phyloP scores from a whole-genome alignment of 2,329 filamentous ascomycete genomes.

The Xylariomycetidae sp. region DNA sequence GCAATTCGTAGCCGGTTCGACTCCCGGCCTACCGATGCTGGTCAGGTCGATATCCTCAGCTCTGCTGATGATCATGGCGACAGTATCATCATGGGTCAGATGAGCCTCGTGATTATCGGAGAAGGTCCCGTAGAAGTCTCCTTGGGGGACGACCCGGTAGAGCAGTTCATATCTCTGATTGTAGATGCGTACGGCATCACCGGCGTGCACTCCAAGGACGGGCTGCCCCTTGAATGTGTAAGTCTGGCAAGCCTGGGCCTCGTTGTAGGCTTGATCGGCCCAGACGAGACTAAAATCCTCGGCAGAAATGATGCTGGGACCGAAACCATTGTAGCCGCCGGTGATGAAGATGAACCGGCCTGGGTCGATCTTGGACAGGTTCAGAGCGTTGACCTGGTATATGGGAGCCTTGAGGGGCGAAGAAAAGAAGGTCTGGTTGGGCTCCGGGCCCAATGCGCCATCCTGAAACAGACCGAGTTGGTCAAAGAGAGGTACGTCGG shows the following conservation, averaged over 20 bases:
- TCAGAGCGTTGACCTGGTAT: slow-evolving; percentile 9
- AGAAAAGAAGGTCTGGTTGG: slow-evolving; percentile 9
- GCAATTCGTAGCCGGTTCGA: slow-evolving; percentile 3
- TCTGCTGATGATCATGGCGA: slow-evolving; percentile 6
- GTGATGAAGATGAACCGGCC: slow-evolving; percentile 11
- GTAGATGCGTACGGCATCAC: slow-evolving; percentile 7
- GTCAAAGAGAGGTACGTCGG: slow-evolving; percentile 6
- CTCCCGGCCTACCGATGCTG: slow-evolving; percentile 2
- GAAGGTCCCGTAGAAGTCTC: neutral
- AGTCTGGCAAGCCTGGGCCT: slow-evolving; percentile 7
- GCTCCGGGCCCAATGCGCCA: slow-evolving; percentile 4
- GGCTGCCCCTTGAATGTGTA: slow-evolving; percentile 5
- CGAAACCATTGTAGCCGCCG: slow-evolving; percentile 8
- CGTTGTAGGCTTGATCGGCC: slow-evolving; percentile 6
- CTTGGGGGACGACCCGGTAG: slow-evolving; percentile 8
- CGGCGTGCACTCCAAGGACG: slow-evolving; percentile 8
- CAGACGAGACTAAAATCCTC: slow-evolving; percentile 10
- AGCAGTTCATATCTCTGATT: slow-evolving; percentile 10
- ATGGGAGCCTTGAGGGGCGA: slow-evolving; percentile 7
- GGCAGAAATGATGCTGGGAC: slow-evolving; percentile 11
- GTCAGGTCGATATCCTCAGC: slow-evolving; percentile 3
- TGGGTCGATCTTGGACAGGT: slow-evolving; percentile 4
- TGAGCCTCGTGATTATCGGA: slow-evolving; percentile 9
- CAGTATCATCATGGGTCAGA: slow-evolving; percentile 4
- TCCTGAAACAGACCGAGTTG: slow-evolving; percentile 6